phyloP scores from a whole-genome alignment of 1,139 yeast species.

The Kodamaea sp. region DNA sequence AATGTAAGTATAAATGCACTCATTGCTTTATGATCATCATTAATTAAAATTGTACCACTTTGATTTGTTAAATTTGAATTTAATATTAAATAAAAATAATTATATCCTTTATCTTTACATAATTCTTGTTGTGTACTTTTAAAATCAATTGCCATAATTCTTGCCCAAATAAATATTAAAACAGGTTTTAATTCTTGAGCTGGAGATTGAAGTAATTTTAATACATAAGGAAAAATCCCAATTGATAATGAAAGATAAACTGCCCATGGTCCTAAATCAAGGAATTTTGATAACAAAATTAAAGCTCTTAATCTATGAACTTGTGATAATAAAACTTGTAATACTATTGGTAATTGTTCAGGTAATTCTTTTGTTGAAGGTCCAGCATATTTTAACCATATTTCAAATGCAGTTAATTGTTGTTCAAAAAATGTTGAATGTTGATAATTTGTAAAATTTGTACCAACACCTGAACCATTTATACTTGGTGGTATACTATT shows the following conservation, averaged over 20 bases:
- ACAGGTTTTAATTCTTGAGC: slow-evolving; percentile 95
- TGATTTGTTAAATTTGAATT: slow-evolving; percentile 29
- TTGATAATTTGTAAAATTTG: slow-evolving; percentile 51
- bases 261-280: slow-evolving; percentile 97
- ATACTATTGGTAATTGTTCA: slow-evolving; percentile 88
- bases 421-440: slow-evolving; percentile 94
- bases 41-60: slow-evolving; percentile 33
- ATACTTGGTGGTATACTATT: slow-evolving; percentile 13
- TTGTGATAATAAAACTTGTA: slow-evolving; percentile 89
- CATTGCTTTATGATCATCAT: slow-evolving; percentile 91
- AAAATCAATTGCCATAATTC: slow-evolving; percentile 94
- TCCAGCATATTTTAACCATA: slow-evolving; percentile 87
- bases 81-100: slow-evolving; percentile 78
- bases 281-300: slow-evolving; percentile 74
- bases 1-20: slow-evolving; percentile 85
- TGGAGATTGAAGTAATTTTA: slow-evolving; percentile 86
- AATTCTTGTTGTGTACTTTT: slow-evolving; percentile 88
- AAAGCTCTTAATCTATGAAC: slow-evolving; percentile 90
- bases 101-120: slow-evolving; percentile 86
- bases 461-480: slow-evolving; percentile 23
- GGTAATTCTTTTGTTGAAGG: slow-evolving; percentile 85
- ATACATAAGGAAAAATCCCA: slow-evolving; percentile 93
- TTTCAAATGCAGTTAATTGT: slow-evolving; percentile 91
- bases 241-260: slow-evolving; percentile 88
- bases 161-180: slow-evolving; percentile 92